Base-by-base conservation (phyloP, 2,329 filamentous ascomycete genomes). In the Ceratocystis cubensis region DNA sequence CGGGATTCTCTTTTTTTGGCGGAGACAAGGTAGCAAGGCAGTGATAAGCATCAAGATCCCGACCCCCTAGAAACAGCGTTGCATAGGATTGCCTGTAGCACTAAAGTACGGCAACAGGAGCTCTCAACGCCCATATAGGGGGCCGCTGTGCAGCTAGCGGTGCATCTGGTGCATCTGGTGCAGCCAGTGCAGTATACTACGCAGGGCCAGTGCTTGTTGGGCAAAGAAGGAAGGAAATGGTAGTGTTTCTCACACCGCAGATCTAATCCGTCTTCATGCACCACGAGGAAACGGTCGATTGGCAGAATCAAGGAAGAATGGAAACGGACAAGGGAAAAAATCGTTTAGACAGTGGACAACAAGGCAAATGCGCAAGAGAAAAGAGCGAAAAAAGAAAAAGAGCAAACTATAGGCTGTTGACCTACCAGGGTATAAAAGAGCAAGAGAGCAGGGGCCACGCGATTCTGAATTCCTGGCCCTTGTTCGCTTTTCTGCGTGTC, bases 31-130 rank as follows among this genome's bases (percentile, higher is more conserved):
- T 17, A 28, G 22, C 53, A 28, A 22, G 53, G 53, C 53, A 50
- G 46, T 4, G n/a, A 50, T 22, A 20, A 30, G 53, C 25, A n/a
- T 59, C 53, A 30, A 59, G 28, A 30, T n/a, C 5, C 28, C 20
- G 48, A 3, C 33, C 10, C 48, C 48, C 20, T 53, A 59, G 53
- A 59, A 7, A 33, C 53, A 59, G 28, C 53, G 53, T 59, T 30
- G 17, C 25, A 59, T 30, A 59, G 25, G 53, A 59, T 59, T 33
- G 25, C n/a, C 53, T 59, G 53, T 59, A 17, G 53, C 28, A 59
- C 53, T 59, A 59, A 37, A 25, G 15, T 37, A 33, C 17, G 33
- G 48, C 48, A 53, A 53, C 20, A 53, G 20, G 48, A 53, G 48
- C 48, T 25, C 20, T 13, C 48, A 53, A 53, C 33, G 33, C 33